Base-by-base conservation (phyloP, 1,284 basidiomycete species). In the Uromyces viciae-fabae region DNA sequence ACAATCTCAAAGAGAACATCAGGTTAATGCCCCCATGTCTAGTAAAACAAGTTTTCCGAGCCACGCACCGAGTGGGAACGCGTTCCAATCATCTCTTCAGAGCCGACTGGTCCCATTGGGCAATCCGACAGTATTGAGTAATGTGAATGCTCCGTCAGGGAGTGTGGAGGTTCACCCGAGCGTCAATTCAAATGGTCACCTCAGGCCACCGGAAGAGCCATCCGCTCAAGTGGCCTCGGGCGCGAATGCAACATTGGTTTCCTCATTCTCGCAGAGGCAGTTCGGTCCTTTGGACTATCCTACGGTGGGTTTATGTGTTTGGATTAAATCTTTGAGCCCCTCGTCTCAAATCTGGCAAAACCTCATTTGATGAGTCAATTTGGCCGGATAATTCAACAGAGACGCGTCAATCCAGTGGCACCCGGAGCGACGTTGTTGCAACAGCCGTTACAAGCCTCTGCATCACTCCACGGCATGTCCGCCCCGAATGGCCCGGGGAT, bases 241-340 rank as follows among this genome's bases (percentile, higher is more conserved):
- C 5, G 17, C 64, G 22, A 75, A 62, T 73, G 15, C 68, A 8
- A n/a, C 42, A 9, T 43, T 33, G 8, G 43, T 52, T 36, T 52
- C 71, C 31, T 71, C 58, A 2, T 74, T 81, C 38, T 46, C 43
- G 15, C 72, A 36, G 38, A 75, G 79, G 71, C 79, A 74, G 25
- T 56, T 56, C 43, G 79, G 79, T 25, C 72, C 79, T 7, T 60
- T 81, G 49, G 79, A 81, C 58, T 81, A 75, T 54, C 49, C 43
- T 31, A 75, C 71, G 71, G 79, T 81, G 25, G 25, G 62, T 54
- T 40, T n/a, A n/a, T n/a, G n/a, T n/a, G n/a, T n/a, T n/a, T n/a
- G n/a, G n/a, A n/a, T n/a, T n/a, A n/a, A n/a, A n/a, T n/a, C n/a
- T n/a, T n/a, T n/a, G n/a, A n/a, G n/a, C n/a, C n/a, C n/a, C n/a